These are phyloP conservation scores for Dryadomyces quercivorus DNA, from an alignment of 2,329 filamentous ascomycete genomes.

Conservation along the genomic window DNA sequence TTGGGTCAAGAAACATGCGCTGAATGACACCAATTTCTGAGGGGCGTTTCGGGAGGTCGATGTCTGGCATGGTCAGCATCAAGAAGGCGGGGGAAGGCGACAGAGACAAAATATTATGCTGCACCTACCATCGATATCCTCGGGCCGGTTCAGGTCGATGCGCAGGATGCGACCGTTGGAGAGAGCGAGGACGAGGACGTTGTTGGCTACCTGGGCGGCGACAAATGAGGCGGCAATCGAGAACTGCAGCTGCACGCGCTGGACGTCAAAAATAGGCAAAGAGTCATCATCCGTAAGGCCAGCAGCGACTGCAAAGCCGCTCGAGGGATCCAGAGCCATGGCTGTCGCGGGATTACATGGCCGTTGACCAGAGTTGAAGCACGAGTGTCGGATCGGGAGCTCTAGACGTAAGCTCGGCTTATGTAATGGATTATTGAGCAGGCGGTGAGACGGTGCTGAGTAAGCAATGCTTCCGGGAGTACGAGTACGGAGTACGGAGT, in stretches of 20 bases:
- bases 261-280: constrained; percentile 87
- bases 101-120: background rate
- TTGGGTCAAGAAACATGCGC: constrained; percentile 94
- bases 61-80: constrained; percentile 47
- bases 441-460: background rate
- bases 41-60: constrained; percentile 88
- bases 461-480: no score
- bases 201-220: constrained; percentile 92
- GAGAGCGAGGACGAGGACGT: constrained; percentile 84
- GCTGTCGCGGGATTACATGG: background rate
- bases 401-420: background rate
- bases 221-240: constrained; percentile 91
- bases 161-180: constrained; percentile 85
- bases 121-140: constrained; percentile 75
- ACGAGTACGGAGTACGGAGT: no score
- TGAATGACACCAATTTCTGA: constrained; percentile 86
- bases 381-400: background rate
- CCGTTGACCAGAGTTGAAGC: background rate
- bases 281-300: constrained; percentile 36
- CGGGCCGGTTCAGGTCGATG: constrained; percentile 85
- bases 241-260: constrained; percentile 87
- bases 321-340: constrained; percentile 48
- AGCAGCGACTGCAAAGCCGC: constrained; percentile 53
- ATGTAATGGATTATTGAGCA: background rate
- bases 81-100: no score